These are phyloP conservation scores for Boletellus ananas DNA, from an alignment of 768 basidiomycete genomes.

Conservation along the genomic window DNA sequence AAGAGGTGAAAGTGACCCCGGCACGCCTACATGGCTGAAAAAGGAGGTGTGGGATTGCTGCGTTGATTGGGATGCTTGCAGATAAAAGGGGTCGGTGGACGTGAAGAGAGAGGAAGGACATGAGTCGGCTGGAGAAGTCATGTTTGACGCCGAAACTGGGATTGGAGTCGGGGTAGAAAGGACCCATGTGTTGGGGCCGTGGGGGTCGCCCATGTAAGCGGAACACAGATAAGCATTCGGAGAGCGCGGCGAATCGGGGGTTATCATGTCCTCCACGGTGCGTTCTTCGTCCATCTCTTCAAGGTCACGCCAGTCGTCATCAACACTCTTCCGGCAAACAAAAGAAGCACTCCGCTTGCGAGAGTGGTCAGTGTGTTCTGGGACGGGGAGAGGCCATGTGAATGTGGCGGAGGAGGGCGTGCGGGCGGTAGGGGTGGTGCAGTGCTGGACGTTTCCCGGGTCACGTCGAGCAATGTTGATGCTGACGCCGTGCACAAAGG, in stretches of 20 bases:
- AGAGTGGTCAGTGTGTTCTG: slow-evolving; percentile 21
- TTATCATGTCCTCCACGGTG: slow-evolving; percentile 45
- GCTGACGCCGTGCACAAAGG: slow-evolving; percentile 21
- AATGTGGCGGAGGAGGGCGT: slow-evolving; percentile 31
- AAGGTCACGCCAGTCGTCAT: slow-evolving; percentile 28
- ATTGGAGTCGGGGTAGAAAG: slow-evolving; percentile 21
- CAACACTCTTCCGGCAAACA: slow-evolving; percentile 22
- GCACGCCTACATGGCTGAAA: slow-evolving; percentile 37
- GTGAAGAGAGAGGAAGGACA: slow-evolving; percentile 35
- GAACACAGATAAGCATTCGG: slow-evolving; percentile 24
- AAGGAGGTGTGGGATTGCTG: slow-evolving; percentile 32
- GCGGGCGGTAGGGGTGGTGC: slow-evolving; percentile 38
- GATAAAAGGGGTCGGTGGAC: slow-evolving; percentile 49
- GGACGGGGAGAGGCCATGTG: slow-evolving; percentile 27
- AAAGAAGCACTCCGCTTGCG: slow-evolving; percentile 29
- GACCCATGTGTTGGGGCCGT: slow-evolving; percentile 15
- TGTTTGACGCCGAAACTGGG: slow-evolving; percentile 11
- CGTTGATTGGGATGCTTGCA: slow-evolving; percentile 39
- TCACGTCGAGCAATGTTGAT: slow-evolving; percentile 26
- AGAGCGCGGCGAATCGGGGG: slow-evolving; percentile 29
- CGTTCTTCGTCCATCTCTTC: slow-evolving; percentile 45
- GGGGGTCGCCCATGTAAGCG: slow-evolving; percentile 15
- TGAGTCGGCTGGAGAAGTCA: slow-evolving; percentile 22
- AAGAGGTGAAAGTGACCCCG: slow-evolving; percentile 40
- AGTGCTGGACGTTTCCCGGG: slow-evolving; percentile 36